Conservation (phyloP, 1,139 yeast genomes). For the Sugiyamaella xylanicola region DNA sequence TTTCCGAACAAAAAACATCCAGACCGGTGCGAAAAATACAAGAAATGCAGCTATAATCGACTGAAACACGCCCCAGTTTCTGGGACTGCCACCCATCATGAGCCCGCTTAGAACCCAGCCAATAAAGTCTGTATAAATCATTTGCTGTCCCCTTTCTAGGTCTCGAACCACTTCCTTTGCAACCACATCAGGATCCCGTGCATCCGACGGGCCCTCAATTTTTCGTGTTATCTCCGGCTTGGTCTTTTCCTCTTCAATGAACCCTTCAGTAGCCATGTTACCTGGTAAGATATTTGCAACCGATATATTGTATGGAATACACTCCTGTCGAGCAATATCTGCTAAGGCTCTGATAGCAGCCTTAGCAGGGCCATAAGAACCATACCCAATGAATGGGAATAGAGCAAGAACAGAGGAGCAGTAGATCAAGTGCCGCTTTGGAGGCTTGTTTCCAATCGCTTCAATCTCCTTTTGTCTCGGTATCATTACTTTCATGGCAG, state of each 20-base stretch:
- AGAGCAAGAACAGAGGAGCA: constrained; percentile 82
- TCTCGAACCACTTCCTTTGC: constrained; percentile 60
- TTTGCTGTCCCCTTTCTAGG: constrained; percentile 67
- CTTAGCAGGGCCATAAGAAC: constrained; percentile 87
- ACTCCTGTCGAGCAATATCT: constrained; percentile 79
- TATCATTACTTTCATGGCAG: constrained; percentile 51
- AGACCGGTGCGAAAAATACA: constrained; percentile 65
- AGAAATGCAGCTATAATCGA: constrained; percentile 49
- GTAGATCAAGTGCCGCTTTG: constrained; percentile 62
- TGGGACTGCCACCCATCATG: constrained; percentile 69
- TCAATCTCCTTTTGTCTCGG: constrained; percentile 22
- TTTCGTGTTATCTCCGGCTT: constrained; percentile 81
- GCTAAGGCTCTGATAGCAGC: constrained; percentile 78
- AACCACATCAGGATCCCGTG: constrained; percentile 70
- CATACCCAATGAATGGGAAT: constrained; percentile 88
- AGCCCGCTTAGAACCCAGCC: constrained; percentile 81
- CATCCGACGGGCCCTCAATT: constrained; percentile 82
- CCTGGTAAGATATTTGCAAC: constrained; percentile 76
- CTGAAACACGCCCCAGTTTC: constrained; percentile 56
- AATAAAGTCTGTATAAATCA: constrained; percentile 77
- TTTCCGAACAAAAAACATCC: constrained; percentile 53
- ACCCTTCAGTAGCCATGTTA: constrained; percentile 88
- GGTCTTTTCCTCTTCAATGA: constrained; percentile 71
- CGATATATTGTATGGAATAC: constrained; percentile 60
- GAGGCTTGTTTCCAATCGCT: constrained; percentile 22